These are phyloP conservation scores for Colletotrichum liaoningense DNA, from an alignment of 2,329 filamentous ascomycete species.

Conservation along the genomic window DNA sequence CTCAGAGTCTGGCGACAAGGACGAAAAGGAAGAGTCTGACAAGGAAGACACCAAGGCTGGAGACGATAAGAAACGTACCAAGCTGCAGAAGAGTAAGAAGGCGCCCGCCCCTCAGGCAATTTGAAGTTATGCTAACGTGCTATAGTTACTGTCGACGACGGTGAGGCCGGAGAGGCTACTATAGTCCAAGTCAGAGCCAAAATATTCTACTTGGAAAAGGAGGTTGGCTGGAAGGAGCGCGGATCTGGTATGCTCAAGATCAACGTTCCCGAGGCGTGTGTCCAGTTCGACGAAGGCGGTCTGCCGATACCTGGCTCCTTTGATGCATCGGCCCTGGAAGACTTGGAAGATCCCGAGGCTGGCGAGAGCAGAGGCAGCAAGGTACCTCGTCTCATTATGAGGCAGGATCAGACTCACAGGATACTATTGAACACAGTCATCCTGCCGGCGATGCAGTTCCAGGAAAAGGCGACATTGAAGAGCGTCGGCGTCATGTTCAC, in stretches of 20 bases:
- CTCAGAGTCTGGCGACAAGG: slow-evolving; percentile 52
- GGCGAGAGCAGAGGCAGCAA: slow-evolving; percentile 45
- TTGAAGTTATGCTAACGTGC: slow-evolving; percentile 41
- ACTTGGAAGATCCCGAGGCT: slow-evolving; percentile 43
- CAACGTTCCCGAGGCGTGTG: slow-evolving; percentile 74
- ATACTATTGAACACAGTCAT: slow-evolving; percentile 89
- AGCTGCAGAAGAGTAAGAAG: slow-evolving; percentile 75
- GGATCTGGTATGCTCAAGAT: slow-evolving; percentile 87
- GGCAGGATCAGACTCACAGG: slow-evolving; percentile 88
- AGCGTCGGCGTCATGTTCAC: slow-evolving; percentile 76
- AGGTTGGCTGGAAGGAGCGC: slow-evolving; percentile 87
- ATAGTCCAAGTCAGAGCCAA: slow-evolving; percentile 83
- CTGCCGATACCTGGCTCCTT: slow-evolving; percentile 64
- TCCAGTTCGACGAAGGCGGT: slow-evolving; percentile 65
- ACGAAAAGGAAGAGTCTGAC: slow-evolving; percentile 64
- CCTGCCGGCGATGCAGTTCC: slow-evolving; percentile 82
- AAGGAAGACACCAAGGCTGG: slow-evolving; percentile 63
- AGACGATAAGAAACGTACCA: slow-evolving; percentile 74
- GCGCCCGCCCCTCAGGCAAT: neutral
- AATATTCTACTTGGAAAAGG: slow-evolving; percentile 82
- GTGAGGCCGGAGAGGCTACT: slow-evolving; percentile 85
- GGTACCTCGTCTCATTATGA: slow-evolving; percentile 83
- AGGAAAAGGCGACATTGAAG: slow-evolving; percentile 80
- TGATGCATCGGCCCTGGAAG: slow-evolving; percentile 63
- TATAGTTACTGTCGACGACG: slow-evolving; percentile 80